Conservation (phyloP, 768 basidiomycete genomes). For the Mycena vulgaris region DNA sequence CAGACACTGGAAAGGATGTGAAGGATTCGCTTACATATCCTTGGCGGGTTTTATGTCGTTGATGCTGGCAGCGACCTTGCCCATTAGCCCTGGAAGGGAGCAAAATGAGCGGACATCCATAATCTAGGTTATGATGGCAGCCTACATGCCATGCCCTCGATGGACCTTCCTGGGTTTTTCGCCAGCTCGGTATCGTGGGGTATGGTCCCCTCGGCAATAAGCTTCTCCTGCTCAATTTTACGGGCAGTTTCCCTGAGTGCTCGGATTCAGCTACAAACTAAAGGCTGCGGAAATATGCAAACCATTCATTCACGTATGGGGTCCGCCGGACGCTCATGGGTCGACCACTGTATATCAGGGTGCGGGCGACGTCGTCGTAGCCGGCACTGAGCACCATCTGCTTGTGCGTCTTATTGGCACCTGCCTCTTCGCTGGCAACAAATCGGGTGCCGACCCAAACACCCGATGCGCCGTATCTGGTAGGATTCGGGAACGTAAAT, state of each 20-base stretch:
- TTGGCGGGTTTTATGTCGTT: slow-evolving; percentile 88
- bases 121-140: slow-evolving; percentile 4
- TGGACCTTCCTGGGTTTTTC: slow-evolving; percentile 75
- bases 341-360: slow-evolving; percentile 83
- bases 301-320: slow-evolving; percentile 84
- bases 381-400: slow-evolving; percentile 76
- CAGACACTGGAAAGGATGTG: slow-evolving; percentile 8
- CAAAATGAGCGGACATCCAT: not conserved
- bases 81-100: slow-evolving; percentile 83
- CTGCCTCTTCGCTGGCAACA: slow-evolving; percentile 86
- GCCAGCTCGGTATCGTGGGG: slow-evolving; percentile 84
- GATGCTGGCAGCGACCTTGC: slow-evolving; percentile 82
- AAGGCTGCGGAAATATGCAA: slow-evolving; percentile 28
- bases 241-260: slow-evolving; percentile 72
- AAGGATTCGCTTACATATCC: slow-evolving; percentile 73
- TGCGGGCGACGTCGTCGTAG: slow-evolving; percentile 82
- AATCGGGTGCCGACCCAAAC: slow-evolving; percentile 94
- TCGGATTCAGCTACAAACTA: not conserved
- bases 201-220: slow-evolving; percentile 76
- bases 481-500: not conserved
- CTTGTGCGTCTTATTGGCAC: slow-evolving; percentile 83
- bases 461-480: slow-evolving; percentile 84
- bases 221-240: slow-evolving; percentile 68
- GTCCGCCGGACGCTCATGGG: slow-evolving; percentile 89
- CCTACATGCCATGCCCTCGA: slow-evolving; percentile 75